Evolutionary conservation across 2,329 filamentous ascomycete species (phyloP), one percentile per base, ranked within the genome.

Genomic region (Cladosporium oxysporum): DNA sequence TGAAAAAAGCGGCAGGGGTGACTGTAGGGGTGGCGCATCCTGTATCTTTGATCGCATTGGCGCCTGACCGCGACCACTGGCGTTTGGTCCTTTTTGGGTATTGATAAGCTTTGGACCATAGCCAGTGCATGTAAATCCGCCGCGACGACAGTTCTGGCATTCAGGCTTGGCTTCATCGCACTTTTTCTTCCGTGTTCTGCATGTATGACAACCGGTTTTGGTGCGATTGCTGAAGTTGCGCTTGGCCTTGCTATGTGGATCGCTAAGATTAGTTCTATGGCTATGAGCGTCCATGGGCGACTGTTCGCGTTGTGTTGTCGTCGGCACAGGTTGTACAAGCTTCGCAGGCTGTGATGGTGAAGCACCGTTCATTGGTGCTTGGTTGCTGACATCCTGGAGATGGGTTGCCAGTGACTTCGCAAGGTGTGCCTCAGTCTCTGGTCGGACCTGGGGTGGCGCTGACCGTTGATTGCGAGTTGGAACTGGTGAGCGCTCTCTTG

Each of bases 131-230:
- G 91, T 83, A 77, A 98, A 98, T 18, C 91, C 92, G 53, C 95
- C 94, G 68, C 92, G 90, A 65, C 91, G 84, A 79, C 95, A 99
- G 75, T 99, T 98, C 76, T 90, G 91, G 80, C 95, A 98, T 78
- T 92, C 88, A 29, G 95, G 95, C 78, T 96, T 96, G 63, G 86
- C 87, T 81, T 98, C 95, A 76, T 98, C 94, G 76, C 95, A 98
- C 80, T 98, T 98, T 87, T 98, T 98, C 85, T 98, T 98, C 66
- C 94, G 87, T 76, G 88, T 87, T 67, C 94, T 86, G 77, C 94
- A 98, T 6, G 94, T 98, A 79, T 96, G 88, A 77, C 94, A 98
- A 35, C 93, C 93, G 11, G 93, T 97, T 81, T 98, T 98, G 23
- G 94, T 97, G 66, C 94, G 87, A 78, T 97, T 97, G 80, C 92